Conservation (phyloP, 1,284 basidiomycete species). For the Rhizoctonia solani region DNA sequence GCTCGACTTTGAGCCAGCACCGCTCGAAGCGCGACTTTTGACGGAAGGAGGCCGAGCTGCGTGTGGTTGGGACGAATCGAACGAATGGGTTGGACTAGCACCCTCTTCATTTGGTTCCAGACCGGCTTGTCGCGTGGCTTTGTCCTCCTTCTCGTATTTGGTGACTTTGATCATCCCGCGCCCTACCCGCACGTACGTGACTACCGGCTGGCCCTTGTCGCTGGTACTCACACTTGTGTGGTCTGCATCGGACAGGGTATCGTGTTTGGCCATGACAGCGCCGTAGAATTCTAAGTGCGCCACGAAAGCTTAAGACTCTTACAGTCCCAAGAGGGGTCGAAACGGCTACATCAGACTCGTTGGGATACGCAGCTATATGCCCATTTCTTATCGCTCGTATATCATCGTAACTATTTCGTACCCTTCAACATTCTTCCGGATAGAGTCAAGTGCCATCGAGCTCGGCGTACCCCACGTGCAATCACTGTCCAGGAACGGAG, state of each 20-base stretch:
- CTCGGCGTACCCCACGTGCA: neutral
- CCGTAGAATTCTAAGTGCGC: too few species aligned
- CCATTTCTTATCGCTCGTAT: neutral
- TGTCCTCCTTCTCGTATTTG: conserved; percentile 33
- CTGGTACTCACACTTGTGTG: conserved; percentile 14
- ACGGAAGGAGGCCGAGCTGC: conserved; percentile 4
- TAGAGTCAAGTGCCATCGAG: too few species aligned
- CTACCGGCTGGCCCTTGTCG: conserved; percentile 7
- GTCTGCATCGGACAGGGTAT: too few species aligned
- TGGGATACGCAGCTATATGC: neutral
- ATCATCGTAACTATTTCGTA: too few species aligned
- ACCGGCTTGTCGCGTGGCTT: conserved; percentile 1
- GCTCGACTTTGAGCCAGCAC: too few species aligned
- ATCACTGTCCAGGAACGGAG: neutral
- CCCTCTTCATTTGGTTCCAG: too few species aligned
- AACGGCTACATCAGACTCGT: too few species aligned
- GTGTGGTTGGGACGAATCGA: conserved; percentile 27
- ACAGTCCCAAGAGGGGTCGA: too few species aligned
- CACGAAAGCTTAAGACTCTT: too few species aligned
- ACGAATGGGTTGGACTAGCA: conserved; percentile 14
- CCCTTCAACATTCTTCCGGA: too few species aligned
- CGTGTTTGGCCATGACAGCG: too few species aligned
- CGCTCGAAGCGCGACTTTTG: conserved; percentile 28
- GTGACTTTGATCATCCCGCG: conserved; percentile 33
- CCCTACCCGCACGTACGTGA: conserved; percentile 30